Percentiles rank a stretch among this genome's conserved stretches.
Evolutionary conservation across 2,329 filamentous ascomycete genomes (phyloP).

Genomic region (Neurospora sp.): DNA sequence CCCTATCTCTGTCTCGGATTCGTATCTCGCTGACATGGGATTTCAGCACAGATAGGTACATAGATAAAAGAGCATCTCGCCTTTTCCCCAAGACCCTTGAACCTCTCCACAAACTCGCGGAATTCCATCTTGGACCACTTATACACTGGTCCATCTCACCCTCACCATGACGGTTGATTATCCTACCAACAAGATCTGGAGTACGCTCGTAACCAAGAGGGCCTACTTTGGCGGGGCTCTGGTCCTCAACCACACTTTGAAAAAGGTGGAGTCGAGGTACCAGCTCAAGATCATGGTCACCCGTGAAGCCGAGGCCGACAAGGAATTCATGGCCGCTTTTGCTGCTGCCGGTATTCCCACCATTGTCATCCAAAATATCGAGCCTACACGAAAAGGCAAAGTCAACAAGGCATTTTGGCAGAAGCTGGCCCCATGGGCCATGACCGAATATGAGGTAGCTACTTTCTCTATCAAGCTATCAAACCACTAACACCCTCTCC

Average conservation of each 20-base stretch:
- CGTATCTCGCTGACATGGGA: not conserved
- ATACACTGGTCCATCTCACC: not conserved
- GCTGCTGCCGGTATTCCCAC: conserved; percentile 23
- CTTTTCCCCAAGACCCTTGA: not conserved
- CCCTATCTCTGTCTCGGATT: not conserved
- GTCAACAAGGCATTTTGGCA: conserved; percentile 26
- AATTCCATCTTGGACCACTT: not conserved
- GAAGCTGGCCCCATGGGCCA: conserved; percentile 23
- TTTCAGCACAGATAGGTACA: not conserved
- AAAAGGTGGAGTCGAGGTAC: conserved; percentile 7
- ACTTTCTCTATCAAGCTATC: not conserved
- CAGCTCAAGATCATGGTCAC: conserved; percentile 16
- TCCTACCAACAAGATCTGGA: conserved; percentile 10
- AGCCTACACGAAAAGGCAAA: conserved; percentile 24
- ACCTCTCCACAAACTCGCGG: not conserved
- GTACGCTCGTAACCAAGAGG: conserved; percentile 9
- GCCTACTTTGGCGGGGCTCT: conserved; percentile 6
- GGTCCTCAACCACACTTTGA: conserved; percentile 9
- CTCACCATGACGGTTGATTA: not conserved
- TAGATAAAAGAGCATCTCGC: not conserved
- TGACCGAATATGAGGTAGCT: conserved; percentile 9
- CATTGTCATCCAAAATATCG: conserved; percentile 25
- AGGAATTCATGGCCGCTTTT: conserved; percentile 26
- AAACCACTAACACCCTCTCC: conserved; percentile 10
- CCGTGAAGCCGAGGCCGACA: conserved; percentile 23